A percentile compares a stretch with the other conserved stretches of the same genome.
phyloP scores from a whole-genome alignment of 176 grass and related monocot genomes.

The Pontederia paniculata region DNA sequence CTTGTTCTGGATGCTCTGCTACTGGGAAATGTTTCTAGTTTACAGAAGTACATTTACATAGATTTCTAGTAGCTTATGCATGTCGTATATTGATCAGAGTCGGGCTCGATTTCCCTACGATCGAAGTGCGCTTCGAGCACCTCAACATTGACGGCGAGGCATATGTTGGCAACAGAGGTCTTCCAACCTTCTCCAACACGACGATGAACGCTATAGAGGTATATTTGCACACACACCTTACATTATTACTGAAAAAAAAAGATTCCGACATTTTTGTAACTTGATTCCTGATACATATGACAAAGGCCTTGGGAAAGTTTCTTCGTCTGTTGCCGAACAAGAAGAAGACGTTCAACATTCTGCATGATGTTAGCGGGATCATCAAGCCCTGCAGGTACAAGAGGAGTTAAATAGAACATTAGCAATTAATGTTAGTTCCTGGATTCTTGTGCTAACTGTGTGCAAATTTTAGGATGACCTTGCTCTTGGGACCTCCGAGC shows the following conservation, averaged over 20 bases:
- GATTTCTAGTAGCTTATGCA: too few relatives aligned
- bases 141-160: conserved; percentile 47
- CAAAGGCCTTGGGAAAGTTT: conserved; percentile 48
- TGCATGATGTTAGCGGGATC: conserved; percentile 68
- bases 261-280: not conserved
- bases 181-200: conserved; percentile 70
- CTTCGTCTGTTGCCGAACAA: conserved; percentile 55
- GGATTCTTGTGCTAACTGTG: too few relatives aligned
- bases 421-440: too few relatives aligned
- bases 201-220: conserved; percentile 58
- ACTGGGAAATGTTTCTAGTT: too few relatives aligned
- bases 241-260: not conserved
- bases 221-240: not conserved
- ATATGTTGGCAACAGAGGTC: conserved; percentile 66
- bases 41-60: too few relatives aligned
- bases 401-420: too few relatives aligned
- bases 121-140: conserved; percentile 75
- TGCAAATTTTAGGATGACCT: conserved; percentile 47
- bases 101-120: conserved; percentile 59
- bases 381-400: conserved; percentile 69
- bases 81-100: conserved; percentile 27
- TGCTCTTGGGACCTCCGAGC: conserved; percentile 67
- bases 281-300: not conserved
- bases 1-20: too few relatives aligned
- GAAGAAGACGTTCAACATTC: conserved; percentile 55